These are phyloP conservation scores for Didymella pinodella DNA, from an alignment of 2,329 filamentous ascomycete species.

Conservation along the genomic window DNA sequence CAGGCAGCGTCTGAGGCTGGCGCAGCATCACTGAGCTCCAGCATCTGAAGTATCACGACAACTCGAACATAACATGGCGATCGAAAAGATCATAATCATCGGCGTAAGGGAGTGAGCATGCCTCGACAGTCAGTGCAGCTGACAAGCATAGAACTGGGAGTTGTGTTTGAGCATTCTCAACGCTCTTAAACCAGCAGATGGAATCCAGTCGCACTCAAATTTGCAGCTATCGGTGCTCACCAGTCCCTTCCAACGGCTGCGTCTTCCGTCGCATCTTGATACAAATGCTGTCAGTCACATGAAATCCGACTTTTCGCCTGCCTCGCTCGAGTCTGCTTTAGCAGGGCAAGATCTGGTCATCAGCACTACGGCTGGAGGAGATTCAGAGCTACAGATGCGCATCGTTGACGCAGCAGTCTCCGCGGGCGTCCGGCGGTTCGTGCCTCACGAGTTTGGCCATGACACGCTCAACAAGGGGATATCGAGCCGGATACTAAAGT, in stretches of 20 bases:
- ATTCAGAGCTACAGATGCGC: slow-evolving; percentile 33
- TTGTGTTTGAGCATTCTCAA: slow-evolving; percentile 36
- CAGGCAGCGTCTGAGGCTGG: slow-evolving; percentile 3
- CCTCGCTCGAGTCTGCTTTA: slow-evolving; percentile 45
- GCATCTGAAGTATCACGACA: neutral
- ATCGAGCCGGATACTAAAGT: slow-evolving; percentile 41
- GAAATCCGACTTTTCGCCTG: slow-evolving; percentile 42
- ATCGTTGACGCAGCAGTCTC: slow-evolving; percentile 53
- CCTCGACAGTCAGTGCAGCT: slow-evolving; percentile 4
- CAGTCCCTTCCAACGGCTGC: slow-evolving; percentile 33
- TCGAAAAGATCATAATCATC: slow-evolving; percentile 36
- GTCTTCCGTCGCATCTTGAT: slow-evolving; percentile 26
- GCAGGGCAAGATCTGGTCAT: slow-evolving; percentile 51
- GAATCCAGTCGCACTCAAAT: slow-evolving; percentile 1
- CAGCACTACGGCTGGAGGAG: slow-evolving; percentile 41
- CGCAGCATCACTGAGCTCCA: neutral
- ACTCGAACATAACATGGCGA: slow-evolving; percentile 24
- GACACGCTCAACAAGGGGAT: slow-evolving; percentile 44
- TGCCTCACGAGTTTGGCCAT: slow-evolving; percentile 55
- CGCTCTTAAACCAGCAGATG: slow-evolving; percentile 25
- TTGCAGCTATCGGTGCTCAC: slow-evolving; percentile 39
- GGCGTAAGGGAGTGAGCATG: slow-evolving; percentile 27
- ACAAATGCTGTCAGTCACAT: slow-evolving; percentile 26
- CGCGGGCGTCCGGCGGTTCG: slow-evolving; percentile 52
- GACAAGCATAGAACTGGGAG: slow-evolving; percentile 34